Base-by-base conservation (phyloP, 352 stramenopile genomes). In the Pythium monospermum region DNA sequence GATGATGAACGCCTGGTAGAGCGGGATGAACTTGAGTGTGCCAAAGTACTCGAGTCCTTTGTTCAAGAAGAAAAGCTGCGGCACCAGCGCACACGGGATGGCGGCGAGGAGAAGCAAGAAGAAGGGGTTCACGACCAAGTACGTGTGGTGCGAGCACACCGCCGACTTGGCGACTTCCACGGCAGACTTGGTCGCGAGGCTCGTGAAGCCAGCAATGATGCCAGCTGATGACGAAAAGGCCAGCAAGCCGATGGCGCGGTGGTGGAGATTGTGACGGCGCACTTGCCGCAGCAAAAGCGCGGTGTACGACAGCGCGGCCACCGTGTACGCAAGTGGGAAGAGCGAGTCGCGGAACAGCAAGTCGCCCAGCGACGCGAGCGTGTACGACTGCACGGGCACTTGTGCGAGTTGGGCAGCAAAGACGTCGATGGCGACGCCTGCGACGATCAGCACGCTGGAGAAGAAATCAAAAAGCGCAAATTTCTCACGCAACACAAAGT, bases 1-100 rank as follows among this genome's bases (percentile, higher is more conserved):
- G 56, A 90, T 90, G 53, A 90, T 87, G 64, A 90, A 90, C 16
- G 78, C 78, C 49, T 90, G 78, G 60, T 90, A 90, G 26, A 90
- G 51, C 54, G 78, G 78, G 52, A 90, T 85, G 49, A 87, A 90
- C 56, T 87, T 84, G 47, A 90, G 72, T 37, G 78, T 90, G 15
- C 78, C 78, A 37, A 87, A 87, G 53, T 75, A 81, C 61, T 85
- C 78, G 44, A 90, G 71, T 0, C 79, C 79, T 26, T 85, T 83
- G 67, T 90, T 90, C 8, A 90, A 57, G 50, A 90, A 85, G 53
- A 84, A 90, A 6, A 90, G 57, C 57, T 90, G 79, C 39, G 76
- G 73, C 6, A 86, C 61, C 6, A 90, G 48, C 19, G 74, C 75
- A 18, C 59, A 73, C 13, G 79, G 79, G 36, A 90, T 80, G 13